These are phyloP conservation scores for Oryza coarctata DNA, from an alignment of 176 grass and related monocot genomes.

Conservation along the genomic window DNA sequence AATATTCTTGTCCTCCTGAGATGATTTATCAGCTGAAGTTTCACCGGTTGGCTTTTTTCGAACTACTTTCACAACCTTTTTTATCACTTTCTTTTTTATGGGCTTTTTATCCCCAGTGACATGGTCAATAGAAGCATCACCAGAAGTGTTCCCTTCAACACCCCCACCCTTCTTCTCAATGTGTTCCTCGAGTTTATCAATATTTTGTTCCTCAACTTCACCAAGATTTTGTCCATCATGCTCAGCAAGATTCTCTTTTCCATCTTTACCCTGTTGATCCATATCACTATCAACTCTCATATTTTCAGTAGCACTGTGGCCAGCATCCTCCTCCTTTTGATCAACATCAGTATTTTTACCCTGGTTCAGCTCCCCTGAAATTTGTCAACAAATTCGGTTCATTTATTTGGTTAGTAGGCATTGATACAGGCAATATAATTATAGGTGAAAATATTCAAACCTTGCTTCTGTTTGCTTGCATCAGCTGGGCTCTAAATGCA, in stretches of 20 bases:
- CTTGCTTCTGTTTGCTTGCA: constrained; percentile 59
- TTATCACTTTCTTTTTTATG: constrained; percentile 86
- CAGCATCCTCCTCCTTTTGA: constrained; percentile 34
- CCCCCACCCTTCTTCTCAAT: constrained; percentile 33
- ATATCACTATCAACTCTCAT: constrained; percentile 34
- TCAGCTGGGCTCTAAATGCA: constrained; percentile 60
- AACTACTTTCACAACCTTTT: constrained; percentile 81
- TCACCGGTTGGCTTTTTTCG: constrained; percentile 51
- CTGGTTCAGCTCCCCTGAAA: constrained; percentile 38
- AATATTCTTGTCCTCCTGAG: constrained; percentile 43
- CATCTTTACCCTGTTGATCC: constrained; percentile 34
- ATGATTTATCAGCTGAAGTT: constrained; percentile 47
- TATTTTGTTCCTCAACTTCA: constrained; percentile 37
- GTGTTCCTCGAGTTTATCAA: constrained; percentile 36
- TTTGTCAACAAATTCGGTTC: constrained; percentile 11
- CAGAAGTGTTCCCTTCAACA: constrained; percentile 36
- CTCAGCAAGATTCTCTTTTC: constrained; percentile 27
- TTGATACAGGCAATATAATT: constrained; percentile 4
- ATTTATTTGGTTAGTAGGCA: constrained; percentile 1
- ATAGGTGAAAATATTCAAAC: constrained; percentile 30
- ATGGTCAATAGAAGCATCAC: constrained; percentile 40
- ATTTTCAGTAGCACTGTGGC: constrained; percentile 30
- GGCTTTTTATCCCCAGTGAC: constrained; percentile 53
- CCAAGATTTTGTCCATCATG: constrained; percentile 23
- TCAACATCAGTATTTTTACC: constrained; percentile 23